These are phyloP conservation scores for Elaeis guineensis DNA, from an alignment of 176 grass and related monocot species.

Conservation along the genomic window DNA sequence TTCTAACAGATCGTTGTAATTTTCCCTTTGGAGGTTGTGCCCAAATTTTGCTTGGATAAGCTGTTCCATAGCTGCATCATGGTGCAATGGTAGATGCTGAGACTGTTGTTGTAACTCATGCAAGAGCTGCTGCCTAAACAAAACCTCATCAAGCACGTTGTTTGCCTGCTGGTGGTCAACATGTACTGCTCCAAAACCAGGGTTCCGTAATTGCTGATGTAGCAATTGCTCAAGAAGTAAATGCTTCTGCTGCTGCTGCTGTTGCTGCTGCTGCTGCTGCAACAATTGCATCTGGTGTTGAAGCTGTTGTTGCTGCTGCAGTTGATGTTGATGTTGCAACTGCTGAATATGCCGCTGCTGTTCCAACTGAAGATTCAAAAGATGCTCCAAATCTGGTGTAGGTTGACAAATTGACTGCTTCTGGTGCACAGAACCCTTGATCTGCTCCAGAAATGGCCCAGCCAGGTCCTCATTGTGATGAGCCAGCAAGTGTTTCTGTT, in stretches of 20 bases:
- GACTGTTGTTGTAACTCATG: slow-evolving; percentile 67
- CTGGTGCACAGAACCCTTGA: neutral
- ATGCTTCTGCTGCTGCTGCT: slow-evolving; percentile 54
- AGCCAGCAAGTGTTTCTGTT: slow-evolving; percentile 5
- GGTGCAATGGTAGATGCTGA: slow-evolving; percentile 59
- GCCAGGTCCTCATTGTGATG: slow-evolving; percentile 9
- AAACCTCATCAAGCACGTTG: slow-evolving; percentile 50
- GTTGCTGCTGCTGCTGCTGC: slow-evolving; percentile 35
- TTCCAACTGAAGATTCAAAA: slow-evolving; percentile 9
- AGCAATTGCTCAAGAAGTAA: slow-evolving; percentile 76
- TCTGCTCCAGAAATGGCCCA: slow-evolving; percentile 2
- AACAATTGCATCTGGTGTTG: slow-evolving; percentile 23
- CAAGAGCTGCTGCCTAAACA: slow-evolving; percentile 60
- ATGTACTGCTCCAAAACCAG: slow-evolving; percentile 43
- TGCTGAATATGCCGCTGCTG: slow-evolving; percentile 18
- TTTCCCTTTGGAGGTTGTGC: slow-evolving; percentile 42
- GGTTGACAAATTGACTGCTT: neutral
- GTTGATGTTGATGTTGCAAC: slow-evolving; percentile 37
- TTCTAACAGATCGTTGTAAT: slow-evolving; percentile 64
- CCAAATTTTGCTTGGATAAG: slow-evolving; percentile 90
- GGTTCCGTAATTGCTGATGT: slow-evolving; percentile 57
- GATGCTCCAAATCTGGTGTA: neutral
- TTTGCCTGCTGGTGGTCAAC: slow-evolving; percentile 10
- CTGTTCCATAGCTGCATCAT: slow-evolving; percentile 86
- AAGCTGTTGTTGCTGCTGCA: slow-evolving; percentile 37